A percentile compares a stretch with the other conserved stretches of the same genome.
Conservation (phyloP, 2,329 filamentous ascomycete genomes). For the Plectosphaerella cucumerina region DNA sequence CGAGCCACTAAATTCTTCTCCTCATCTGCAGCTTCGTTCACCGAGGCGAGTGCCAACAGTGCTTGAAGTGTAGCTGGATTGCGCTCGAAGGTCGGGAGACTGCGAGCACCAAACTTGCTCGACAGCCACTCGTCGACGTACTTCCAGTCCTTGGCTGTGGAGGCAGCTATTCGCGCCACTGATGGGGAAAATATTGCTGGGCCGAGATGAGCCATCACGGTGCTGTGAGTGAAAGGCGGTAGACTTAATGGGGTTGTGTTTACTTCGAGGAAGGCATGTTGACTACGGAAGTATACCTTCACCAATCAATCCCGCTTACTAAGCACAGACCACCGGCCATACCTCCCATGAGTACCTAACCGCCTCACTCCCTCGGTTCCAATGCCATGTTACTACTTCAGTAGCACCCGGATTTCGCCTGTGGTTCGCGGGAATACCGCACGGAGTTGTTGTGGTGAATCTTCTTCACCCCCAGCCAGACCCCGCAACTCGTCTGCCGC, state of each 20-base stretch:
- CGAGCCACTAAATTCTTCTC: conserved; percentile 54
- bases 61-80: conserved; percentile 78
- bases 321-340: too few species aligned
- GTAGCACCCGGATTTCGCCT: conserved; percentile 54
- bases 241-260: too few species aligned
- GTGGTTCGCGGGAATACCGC: conserved; percentile 54
- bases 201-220: too few species aligned
- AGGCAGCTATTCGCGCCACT: conserved; percentile 69
- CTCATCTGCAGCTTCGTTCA: conserved; percentile 76
- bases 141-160: conserved; percentile 85
- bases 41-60: conserved; percentile 67
- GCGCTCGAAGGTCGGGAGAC: conserved; percentile 74
- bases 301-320: too few species aligned
- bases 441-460: conserved; percentile 28
- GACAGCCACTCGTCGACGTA: conserved; percentile 81
- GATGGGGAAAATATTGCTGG: conserved; percentile 64
- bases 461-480: conserved; percentile 19
- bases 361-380: too few species aligned
- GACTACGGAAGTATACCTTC: too few species aligned
- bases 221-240: too few species aligned
- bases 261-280: too few species aligned
- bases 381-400: conserved; percentile 17
- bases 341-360: too few species aligned
- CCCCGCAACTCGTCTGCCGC: conserved; percentile 31
- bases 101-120: conserved; percentile 60